These are phyloP conservation scores for Quercus bicolor DNA, from an alignment of 306 rosid genomes.

Conservation along the genomic window DNA sequence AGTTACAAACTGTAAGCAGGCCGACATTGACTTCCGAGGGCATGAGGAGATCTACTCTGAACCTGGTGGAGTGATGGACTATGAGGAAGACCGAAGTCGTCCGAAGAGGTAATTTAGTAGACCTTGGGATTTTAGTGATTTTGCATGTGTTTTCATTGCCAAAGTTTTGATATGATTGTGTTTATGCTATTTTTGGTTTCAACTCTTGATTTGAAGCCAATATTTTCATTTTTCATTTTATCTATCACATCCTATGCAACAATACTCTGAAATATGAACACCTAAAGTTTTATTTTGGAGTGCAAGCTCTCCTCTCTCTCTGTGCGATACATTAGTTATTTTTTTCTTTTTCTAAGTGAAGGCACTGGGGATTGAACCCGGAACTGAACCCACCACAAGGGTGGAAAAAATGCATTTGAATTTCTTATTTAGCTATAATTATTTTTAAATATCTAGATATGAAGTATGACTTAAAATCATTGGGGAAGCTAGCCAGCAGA, in stretches of 20 bases:
- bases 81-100: slow-evolving; percentile 93
- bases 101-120: slow-evolving; percentile 73
- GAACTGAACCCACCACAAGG: too few species aligned
- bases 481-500: background rate
- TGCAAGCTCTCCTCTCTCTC: too few species aligned
- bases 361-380: too few species aligned
- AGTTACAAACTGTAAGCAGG: slow-evolving; percentile 99
- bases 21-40: slow-evolving; percentile 90
- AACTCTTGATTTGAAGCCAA: background rate
- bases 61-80: slow-evolving; percentile 99
- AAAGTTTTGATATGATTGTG: slow-evolving; percentile 10
- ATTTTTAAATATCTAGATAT: background rate
- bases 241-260: background rate
- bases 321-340: too few species aligned
- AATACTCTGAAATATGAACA: background rate
- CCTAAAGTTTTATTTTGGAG: background rate
- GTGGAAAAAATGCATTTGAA: background rate
- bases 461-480: background rate
- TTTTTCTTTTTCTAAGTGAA: too few species aligned
- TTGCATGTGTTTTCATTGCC: background rate
- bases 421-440: background rate
- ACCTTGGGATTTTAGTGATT: background rate
- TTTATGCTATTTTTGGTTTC: background rate
- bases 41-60: slow-evolving; percentile 98
- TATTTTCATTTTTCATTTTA: background rate